A percentile compares a stretch with the other conserved stretches of the same genome.
These are phyloP conservation scores for Colletotrichum lentis DNA, from an alignment of 2,329 filamentous ascomycete genomes.

Conservation along the genomic window DNA sequence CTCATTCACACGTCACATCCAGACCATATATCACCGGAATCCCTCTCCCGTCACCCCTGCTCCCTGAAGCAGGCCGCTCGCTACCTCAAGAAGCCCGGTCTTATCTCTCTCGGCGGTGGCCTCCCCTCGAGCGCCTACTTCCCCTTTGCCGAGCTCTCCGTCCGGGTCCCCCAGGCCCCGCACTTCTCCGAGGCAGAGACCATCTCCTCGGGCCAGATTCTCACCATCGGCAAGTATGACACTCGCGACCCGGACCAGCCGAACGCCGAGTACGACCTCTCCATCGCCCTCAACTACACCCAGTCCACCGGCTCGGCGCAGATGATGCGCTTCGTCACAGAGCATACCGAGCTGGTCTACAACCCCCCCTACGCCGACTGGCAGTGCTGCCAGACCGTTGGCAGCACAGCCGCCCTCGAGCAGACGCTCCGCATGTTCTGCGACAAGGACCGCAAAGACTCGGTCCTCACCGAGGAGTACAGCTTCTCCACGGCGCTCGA, in stretches of 20 bases:
- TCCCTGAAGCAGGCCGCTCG: constrained; percentile 85
- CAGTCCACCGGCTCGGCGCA: constrained; percentile 87
- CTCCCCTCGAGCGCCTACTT: constrained; percentile 91
- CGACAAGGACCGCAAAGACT: constrained; percentile 73
- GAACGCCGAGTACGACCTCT: constrained; percentile 71
- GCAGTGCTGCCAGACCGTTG: constrained; percentile 82
- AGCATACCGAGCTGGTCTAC: constrained; percentile 93
- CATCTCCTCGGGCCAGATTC: constrained; percentile 63
- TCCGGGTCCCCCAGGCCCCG: constrained; percentile 76
- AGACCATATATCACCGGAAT: constrained; percentile 71
- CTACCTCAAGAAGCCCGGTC: constrained; percentile 78
- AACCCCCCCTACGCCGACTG: constrained; percentile 90
- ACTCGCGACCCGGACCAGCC: constrained; percentile 61
- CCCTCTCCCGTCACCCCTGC: constrained; percentile 66
- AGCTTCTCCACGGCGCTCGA: constrained; percentile 80
- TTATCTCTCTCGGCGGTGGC: constrained; percentile 93
- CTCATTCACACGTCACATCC: constrained; percentile 2
- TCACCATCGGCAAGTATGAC: constrained; percentile 86
- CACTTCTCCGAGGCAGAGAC: constrained; percentile 76
- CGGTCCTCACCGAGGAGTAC: constrained; percentile 87
- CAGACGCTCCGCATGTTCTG: constrained; percentile 84
- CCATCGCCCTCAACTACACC: constrained; percentile 91
- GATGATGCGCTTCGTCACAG: constrained; percentile 87
- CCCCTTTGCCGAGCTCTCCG: constrained; percentile 80
- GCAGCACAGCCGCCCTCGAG: constrained; percentile 86